A percentile compares a stretch with the other conserved stretches of the same genome.
These are phyloP conservation scores for Boletellus deceptivus DNA, from an alignment of 1,284 basidiomycete species.

Conservation along the genomic window DNA sequence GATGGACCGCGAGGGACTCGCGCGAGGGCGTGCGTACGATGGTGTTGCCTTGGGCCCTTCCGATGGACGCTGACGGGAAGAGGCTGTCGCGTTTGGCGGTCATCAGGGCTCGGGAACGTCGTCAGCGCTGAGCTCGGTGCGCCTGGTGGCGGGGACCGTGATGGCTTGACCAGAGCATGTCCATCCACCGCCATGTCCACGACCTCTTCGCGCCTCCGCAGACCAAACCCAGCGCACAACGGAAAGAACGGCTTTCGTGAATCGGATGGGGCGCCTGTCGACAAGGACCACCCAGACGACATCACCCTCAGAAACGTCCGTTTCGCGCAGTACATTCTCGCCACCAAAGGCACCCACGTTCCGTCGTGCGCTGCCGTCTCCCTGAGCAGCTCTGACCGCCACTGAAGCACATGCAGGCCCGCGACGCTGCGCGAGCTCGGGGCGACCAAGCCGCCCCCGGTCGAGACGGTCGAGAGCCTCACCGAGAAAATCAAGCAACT, in stretches of 20 bases:
- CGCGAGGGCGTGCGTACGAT: conserved; percentile 49
- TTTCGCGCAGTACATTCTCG: conserved; percentile 31
- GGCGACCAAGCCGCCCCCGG: conserved; percentile 6
- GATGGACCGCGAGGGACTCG: conserved; percentile 60
- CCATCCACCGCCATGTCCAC: neutral
- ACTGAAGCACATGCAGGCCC: conserved; percentile 9
- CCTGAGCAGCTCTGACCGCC: neutral
- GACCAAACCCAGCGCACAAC: conserved; percentile 5
- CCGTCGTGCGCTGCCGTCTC: conserved; percentile 24
- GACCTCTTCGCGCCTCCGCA: neutral
- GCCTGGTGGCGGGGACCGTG: neutral
- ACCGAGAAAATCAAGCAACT: conserved; percentile 39
- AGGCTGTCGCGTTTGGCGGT: conserved; percentile 30
- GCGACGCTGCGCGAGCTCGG: conserved; percentile 23
- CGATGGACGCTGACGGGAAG: conserved; percentile 54
- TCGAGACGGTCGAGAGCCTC: conserved; percentile 30
- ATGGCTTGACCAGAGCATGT: neutral
- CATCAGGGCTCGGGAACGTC: conserved; percentile 11
- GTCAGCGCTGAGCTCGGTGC: neutral
- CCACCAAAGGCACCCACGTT: conserved; percentile 23
- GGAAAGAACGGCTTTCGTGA: conserved; percentile 27
- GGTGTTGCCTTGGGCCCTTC: conserved; percentile 43
- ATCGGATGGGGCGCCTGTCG: neutral
- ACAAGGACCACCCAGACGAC: conserved; percentile 24
- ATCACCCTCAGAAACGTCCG: conserved; percentile 28